Percentiles rank a stretch among this genome's conserved stretches.
phyloP scores from a whole-genome alignment of 2,329 filamentous ascomycete genomes.

The Cladobotryum mycophilum region DNA sequence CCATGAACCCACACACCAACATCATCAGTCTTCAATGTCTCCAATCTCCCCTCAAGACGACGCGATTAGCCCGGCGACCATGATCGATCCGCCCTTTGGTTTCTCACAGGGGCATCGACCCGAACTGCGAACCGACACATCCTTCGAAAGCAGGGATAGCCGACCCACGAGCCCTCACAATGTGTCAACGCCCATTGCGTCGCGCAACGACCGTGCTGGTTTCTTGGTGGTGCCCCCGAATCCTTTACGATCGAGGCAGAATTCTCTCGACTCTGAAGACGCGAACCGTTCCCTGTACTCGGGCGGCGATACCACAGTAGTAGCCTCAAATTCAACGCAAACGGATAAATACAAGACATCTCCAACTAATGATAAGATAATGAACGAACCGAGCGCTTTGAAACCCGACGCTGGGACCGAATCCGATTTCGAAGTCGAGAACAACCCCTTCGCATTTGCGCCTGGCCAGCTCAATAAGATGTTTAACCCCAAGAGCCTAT shows the following conservation, averaged over 20 bases:
- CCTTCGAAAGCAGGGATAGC: conserved; percentile 61
- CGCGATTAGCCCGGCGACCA: conserved; percentile 33
- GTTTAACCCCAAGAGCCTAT: conserved; percentile 80
- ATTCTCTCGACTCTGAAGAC: conserved; percentile 64
- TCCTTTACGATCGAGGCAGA: conserved; percentile 52
- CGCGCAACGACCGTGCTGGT: conserved; percentile 41
- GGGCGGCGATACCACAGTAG: conserved; percentile 58
- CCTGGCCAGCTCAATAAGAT: conserved; percentile 81
- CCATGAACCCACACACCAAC: conserved; percentile 18
- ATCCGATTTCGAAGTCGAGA: conserved; percentile 64
- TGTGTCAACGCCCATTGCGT: conserved; percentile 53
- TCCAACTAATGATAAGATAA: conserved; percentile 48
- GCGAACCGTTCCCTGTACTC: conserved; percentile 52
- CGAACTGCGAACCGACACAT: conserved; percentile 49
- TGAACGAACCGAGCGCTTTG: conserved; percentile 62
- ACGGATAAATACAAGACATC: conserved; percentile 33
- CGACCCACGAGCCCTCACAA: conserved; percentile 68
- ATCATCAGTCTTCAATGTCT: conserved; percentile 20
- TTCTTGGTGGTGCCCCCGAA: conserved; percentile 62
- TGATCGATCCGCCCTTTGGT: conserved; percentile 25
- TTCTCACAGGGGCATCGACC: conserved; percentile 20
- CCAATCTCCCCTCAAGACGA: conserved; percentile 34
- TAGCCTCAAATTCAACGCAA: conserved; percentile 37
- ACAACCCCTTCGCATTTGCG: conserved; percentile 81
- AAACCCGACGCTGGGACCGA: conserved; percentile 71